Conservation (phyloP, 1,284 basidiomycete species). For the Schizophyllum amplum region DNA sequence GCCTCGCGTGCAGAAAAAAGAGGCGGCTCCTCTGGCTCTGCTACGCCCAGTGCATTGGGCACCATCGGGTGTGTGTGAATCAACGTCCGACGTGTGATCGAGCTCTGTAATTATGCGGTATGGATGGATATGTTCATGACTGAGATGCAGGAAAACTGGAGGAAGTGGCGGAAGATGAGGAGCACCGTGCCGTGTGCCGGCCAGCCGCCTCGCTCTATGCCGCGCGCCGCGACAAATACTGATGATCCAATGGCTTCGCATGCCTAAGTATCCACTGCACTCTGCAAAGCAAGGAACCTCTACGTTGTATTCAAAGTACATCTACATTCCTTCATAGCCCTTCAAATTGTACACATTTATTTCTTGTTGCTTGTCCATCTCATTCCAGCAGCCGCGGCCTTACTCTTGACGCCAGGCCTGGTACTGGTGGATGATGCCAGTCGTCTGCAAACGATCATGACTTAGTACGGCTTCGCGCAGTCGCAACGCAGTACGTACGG, state of each 20-base stretch:
- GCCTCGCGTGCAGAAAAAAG: not conserved
- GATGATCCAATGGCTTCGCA: too few relatives aligned
- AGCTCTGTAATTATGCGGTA: not conserved
- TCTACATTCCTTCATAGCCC: not conserved
- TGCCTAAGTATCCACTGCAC: too few relatives aligned
- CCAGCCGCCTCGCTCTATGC: too few relatives aligned
- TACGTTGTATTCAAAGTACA: too few relatives aligned
- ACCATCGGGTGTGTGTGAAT: not conserved
- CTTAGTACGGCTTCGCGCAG: not conserved
- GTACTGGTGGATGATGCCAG: slow-evolving; percentile 91
- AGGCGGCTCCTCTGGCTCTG: not conserved
- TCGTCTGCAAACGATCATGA: slow-evolving; percentile 48
- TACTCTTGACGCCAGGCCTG: slow-evolving; percentile 36
- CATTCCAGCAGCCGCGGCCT: too few relatives aligned
- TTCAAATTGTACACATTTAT: not conserved
- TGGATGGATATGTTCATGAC: not conserved
- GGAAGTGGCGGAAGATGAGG: not conserved
- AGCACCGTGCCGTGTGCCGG: too few relatives aligned
- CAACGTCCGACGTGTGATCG: not conserved
- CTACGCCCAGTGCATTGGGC: not conserved
- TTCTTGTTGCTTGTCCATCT: too few relatives aligned
- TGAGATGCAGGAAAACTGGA: not conserved
- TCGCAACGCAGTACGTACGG: slow-evolving; percentile 42
- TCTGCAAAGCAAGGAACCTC: too few relatives aligned
- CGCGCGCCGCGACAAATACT: too few relatives aligned